phyloP scores from a whole-genome alignment of 1,139 yeast species.

The Hemisphaericaspora lyxosophila region DNA sequence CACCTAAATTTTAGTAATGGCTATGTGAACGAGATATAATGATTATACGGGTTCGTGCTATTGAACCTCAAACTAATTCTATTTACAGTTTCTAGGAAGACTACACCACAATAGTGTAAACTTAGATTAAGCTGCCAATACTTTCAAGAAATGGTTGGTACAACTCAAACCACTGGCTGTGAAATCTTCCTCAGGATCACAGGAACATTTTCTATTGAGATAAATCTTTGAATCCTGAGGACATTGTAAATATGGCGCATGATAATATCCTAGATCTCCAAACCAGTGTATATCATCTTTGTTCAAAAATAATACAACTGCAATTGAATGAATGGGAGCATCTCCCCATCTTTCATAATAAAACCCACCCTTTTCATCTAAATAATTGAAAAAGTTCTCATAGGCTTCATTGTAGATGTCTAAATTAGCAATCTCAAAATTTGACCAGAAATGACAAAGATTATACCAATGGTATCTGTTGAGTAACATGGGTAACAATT shows the following conservation, averaged over 20 bases:
- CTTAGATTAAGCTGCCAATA: no score
- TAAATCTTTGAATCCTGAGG: constrained; percentile 22
- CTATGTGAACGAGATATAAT: no score
- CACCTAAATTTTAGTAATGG: no score
- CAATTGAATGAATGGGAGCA: constrained; percentile 39
- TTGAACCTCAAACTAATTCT: no score
- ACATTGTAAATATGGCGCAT: constrained; percentile 37
- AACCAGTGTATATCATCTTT: constrained; percentile 32
- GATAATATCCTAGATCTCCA: constrained; percentile 33
- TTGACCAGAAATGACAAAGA: constrained; percentile 42
- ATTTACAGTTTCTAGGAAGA: no score
- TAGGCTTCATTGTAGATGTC: constrained; percentile 25
- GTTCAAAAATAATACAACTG: constrained; percentile 23
- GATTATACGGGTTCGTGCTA: no score
- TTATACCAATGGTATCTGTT: constrained; percentile 27
- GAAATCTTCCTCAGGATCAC: constrained; percentile 35
- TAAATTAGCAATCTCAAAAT: constrained; percentile 37
- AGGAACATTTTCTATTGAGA: constrained; percentile 25
- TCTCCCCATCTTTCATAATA: constrained; percentile 46
- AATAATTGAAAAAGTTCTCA: constrained; percentile 23
- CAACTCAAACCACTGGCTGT: constrained; percentile 30
- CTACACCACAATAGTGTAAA: no score
- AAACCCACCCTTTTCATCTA: constrained; percentile 36
- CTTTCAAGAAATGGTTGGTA: constrained; percentile 27
- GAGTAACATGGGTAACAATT: constrained; percentile 14